These are phyloP conservation scores for Skeletonema tropicum DNA, from an alignment of 108 stramenopile species.

Conservation along the genomic window DNA sequence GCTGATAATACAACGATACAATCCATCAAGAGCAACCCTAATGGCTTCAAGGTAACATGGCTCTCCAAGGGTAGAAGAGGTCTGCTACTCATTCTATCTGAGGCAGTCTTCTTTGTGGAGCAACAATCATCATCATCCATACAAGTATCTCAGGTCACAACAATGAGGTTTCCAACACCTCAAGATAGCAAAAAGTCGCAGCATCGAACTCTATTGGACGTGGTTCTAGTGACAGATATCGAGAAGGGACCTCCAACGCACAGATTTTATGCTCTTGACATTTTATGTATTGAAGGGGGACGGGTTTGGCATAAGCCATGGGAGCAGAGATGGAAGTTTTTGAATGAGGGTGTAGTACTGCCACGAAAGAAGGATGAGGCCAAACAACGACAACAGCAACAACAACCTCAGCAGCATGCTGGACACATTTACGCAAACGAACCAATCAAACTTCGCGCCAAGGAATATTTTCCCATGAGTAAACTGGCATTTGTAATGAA, in stretches of 20 bases:
- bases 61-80: slow-evolving; percentile 50
- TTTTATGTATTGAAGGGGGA: slow-evolving; percentile 50
- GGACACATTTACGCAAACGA: slow-evolving; percentile 40
- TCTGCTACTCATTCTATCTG: slow-evolving; percentile 50
- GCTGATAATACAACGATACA: too few species aligned
- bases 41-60: slow-evolving; percentile 50
- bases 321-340: slow-evolving; percentile 40
- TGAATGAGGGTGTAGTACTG: slow-evolving; percentile 49
- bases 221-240: slow-evolving; percentile 40
- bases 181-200: slow-evolving; percentile 37
- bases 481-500: slow-evolving; percentile 54
- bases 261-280: slow-evolving; percentile 44
- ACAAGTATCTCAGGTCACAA: slow-evolving; percentile 31
- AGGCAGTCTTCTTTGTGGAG: slow-evolving; percentile 56
- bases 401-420: not conserved
- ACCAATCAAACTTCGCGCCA: slow-evolving; percentile 46
- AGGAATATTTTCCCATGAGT: slow-evolving; percentile 49
- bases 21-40: too few species aligned
- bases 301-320: slow-evolving; percentile 49
- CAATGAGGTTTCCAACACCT: slow-evolving; percentile 50
- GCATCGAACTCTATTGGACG: slow-evolving; percentile 56
- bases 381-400: slow-evolving; percentile 8
- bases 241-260: slow-evolving; percentile 20
- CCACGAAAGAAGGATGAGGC: slow-evolving; percentile 51
- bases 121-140: slow-evolving; percentile 11